These are phyloP conservation scores for Trypanosoma congolense DNA, from an alignment of 208 protist species.

Conservation along the genomic window DNA sequence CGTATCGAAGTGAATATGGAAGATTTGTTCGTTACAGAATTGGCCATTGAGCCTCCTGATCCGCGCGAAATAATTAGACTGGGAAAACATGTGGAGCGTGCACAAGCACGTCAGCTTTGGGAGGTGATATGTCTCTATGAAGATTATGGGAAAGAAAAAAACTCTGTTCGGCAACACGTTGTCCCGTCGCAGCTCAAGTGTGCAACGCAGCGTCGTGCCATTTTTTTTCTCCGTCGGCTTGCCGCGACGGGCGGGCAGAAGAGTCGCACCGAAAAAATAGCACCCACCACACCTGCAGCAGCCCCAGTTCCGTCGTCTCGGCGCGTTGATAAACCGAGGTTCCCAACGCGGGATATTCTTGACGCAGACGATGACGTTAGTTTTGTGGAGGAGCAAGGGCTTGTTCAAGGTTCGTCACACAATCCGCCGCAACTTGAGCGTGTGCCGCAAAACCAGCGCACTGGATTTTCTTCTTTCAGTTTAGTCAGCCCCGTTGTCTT, in stretches of 20 bases:
- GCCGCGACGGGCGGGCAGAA: constrained; percentile 1
- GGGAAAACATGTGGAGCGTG: constrained; percentile 21
- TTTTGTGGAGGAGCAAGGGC: constrained; percentile 37
- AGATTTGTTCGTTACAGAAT: constrained; percentile 70
- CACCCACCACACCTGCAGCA: constrained; percentile 2
- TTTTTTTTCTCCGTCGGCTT: constrained; percentile 29
- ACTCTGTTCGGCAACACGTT: constrained; percentile 27
- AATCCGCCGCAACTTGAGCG: constrained; percentile 45
- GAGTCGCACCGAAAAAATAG: constrained; percentile 1
- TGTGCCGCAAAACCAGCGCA: constrained; percentile 73
- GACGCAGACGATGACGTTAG: constrained; percentile 39
- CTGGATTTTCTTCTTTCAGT: constrained; percentile 33
- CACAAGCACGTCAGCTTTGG: constrained; percentile 31
- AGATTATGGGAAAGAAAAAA: constrained; percentile 17
- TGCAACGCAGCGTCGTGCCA: constrained; percentile 64
- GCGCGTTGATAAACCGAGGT: constrained; percentile 13
- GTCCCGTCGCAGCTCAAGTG: constrained; percentile 41
- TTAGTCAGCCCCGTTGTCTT: constrained; percentile 67
- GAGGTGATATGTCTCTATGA: constrained; percentile 63
- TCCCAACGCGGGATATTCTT: constrained; percentile 24
- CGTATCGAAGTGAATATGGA: constrained; percentile 74
- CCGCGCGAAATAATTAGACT: constrained; percentile 33
- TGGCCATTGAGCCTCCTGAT: constrained; percentile 38
- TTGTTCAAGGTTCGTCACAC: constrained; percentile 1
- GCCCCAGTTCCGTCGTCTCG: constrained; percentile 13